These are phyloP conservation scores for Alternaria alternata DNA, from an alignment of 2,329 filamentous ascomycete species.

Conservation along the genomic window DNA sequence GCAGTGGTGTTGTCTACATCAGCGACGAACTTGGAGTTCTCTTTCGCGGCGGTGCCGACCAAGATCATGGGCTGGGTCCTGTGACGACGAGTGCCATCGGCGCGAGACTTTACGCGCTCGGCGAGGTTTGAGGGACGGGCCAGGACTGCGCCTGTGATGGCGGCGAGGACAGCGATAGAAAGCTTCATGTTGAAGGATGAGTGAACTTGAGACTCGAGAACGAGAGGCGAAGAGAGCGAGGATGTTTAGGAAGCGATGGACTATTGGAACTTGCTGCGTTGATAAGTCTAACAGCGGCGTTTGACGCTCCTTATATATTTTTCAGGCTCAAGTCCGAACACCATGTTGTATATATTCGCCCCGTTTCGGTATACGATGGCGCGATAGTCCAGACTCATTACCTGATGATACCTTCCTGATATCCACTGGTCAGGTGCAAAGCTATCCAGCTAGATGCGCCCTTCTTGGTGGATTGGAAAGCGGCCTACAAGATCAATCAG, in stretches of 20 bases:
- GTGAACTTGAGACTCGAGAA: background rate
- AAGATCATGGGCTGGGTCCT: slow-evolving; percentile 25
- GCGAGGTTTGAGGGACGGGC: slow-evolving; percentile 26
- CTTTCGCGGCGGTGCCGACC: slow-evolving; percentile 20
- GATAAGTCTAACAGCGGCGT: background rate
- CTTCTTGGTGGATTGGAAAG: background rate
- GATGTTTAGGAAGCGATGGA: background rate
- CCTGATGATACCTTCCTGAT: slow-evolving; percentile 8
- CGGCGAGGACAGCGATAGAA: slow-evolving; percentile 17
- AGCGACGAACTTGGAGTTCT: slow-evolving; percentile 14
- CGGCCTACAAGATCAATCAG: background rate
- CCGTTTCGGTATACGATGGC: background rate
- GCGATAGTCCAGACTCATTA: background rate
- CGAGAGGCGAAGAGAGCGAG: background rate
- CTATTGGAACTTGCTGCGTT: background rate
- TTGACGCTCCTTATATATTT: background rate
- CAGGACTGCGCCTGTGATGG: slow-evolving; percentile 20
- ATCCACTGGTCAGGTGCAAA: background rate
- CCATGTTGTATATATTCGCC: background rate
- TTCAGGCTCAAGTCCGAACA: background rate
- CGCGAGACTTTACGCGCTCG: slow-evolving; percentile 24
- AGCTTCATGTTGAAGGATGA: slow-evolving; percentile 22
- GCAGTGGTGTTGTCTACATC: slow-evolving; percentile 47
- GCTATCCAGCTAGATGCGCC: background rate
- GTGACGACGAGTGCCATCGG: slow-evolving; percentile 24